phyloP scores from a whole-genome alignment of 805 yeast species.

The Torulaspora microellipsoides region DNA sequence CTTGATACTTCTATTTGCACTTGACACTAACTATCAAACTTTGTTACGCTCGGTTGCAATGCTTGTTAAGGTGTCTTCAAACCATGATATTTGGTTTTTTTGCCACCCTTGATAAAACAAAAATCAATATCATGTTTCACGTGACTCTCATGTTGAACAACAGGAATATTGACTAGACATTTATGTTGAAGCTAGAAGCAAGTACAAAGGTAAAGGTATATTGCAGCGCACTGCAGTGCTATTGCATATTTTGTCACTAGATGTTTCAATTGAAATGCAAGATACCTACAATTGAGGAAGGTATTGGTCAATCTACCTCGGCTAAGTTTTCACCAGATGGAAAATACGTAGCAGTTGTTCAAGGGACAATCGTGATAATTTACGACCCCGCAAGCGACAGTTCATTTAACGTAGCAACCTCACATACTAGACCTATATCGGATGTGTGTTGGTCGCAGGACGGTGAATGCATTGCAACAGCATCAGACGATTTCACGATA shows the following conservation, averaged over 20 bases:
- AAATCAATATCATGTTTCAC: neutral
- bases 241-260: neutral
- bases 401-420: conserved; percentile 13
- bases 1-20: neutral
- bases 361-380: conserved; percentile 55
- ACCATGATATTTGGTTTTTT: neutral
- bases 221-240: neutral
- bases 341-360: conserved; percentile 49
- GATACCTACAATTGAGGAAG: conserved; percentile 4
- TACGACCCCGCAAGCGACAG: conserved; percentile 45
- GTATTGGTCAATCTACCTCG: conserved; percentile 35
- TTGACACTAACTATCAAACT: too few relatives aligned
- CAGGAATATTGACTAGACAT: neutral
- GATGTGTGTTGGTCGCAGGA: conserved; percentile 77
- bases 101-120: conserved; percentile 7
- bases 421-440: conserved; percentile 60
- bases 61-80: too few relatives aligned
- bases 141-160: neutral
- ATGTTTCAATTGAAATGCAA: conserved; percentile 9
- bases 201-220: too few relatives aligned
- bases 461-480: conserved; percentile 68
- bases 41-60: too few relatives aligned
- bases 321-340: conserved; percentile 63
- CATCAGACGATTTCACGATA: conserved; percentile 79
- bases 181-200: too few relatives aligned